Evolutionary conservation across 805 yeast species (phyloP).

Genomic region (Blastobotrys parvus): DNA sequence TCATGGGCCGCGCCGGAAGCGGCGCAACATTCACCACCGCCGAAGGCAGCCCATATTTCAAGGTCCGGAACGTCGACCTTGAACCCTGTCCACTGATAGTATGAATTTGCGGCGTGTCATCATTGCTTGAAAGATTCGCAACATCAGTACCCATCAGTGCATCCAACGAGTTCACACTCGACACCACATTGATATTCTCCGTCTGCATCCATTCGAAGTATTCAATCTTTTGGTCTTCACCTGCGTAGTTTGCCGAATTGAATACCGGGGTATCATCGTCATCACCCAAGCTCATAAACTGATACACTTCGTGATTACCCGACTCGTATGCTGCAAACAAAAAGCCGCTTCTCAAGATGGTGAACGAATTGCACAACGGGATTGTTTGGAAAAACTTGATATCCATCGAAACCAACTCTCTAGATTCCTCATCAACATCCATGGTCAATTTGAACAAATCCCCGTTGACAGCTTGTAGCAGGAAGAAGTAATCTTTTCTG

Average conservation of each 20-base stretch:
- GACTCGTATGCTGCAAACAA: slow-evolving; percentile 57
- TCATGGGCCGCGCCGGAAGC: slow-evolving; percentile 56
- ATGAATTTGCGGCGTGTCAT: slow-evolving; percentile 35
- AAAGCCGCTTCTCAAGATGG: slow-evolving; percentile 67
- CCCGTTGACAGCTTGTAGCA: slow-evolving; percentile 65
- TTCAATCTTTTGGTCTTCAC: neutral
- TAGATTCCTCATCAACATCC: slow-evolving; percentile 29
- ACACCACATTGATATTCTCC: slow-evolving; percentile 43
- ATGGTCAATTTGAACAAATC: slow-evolving; percentile 65
- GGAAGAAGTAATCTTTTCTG: slow-evolving; percentile 53
- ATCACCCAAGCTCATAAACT: slow-evolving; percentile 69
- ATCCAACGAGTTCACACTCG: slow-evolving; percentile 34
- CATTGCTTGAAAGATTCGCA: slow-evolving; percentile 23
- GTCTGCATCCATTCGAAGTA: slow-evolving; percentile 19
- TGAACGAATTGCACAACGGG: slow-evolving; percentile 46
- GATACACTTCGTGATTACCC: slow-evolving; percentile 63
- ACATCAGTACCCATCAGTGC: slow-evolving; percentile 45
- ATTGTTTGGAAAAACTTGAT: slow-evolving; percentile 72
- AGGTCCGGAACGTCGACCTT: slow-evolving; percentile 38
- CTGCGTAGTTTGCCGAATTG: neutral
- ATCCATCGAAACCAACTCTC: slow-evolving; percentile 32
- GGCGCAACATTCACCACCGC: slow-evolving; percentile 65
- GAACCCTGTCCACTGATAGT: slow-evolving; percentile 36
- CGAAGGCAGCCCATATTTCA: slow-evolving; percentile 52
- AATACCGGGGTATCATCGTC: slow-evolving; percentile 29